Evolutionary conservation across 2,329 filamentous ascomycete genomes (phyloP).

Genomic region (Sclerotiophoma versabilis): DNA sequence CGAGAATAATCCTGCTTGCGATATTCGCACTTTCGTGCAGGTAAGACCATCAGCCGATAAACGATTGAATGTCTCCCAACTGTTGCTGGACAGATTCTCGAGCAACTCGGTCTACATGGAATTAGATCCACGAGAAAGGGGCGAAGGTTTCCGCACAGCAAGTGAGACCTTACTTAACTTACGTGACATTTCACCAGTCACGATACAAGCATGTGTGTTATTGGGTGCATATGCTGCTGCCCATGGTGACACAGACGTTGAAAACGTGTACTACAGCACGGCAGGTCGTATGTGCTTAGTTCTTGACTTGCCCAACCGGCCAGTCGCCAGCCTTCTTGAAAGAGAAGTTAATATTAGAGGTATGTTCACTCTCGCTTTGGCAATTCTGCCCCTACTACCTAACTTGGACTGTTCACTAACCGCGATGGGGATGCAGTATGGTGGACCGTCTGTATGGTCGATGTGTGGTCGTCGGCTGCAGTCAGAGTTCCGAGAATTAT

Average conservation of each 20-base stretch:
- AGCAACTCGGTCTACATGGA: slow-evolving; percentile 20
- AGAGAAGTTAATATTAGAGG: slow-evolving; percentile 34
- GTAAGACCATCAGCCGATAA: slow-evolving; percentile 1
- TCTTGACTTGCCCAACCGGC: slow-evolving; percentile 30
- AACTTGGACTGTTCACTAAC: background rate
- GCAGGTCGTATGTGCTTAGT: slow-evolving; percentile 32
- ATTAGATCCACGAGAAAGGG: slow-evolving; percentile 25
- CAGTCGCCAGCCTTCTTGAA: slow-evolving; percentile 28
- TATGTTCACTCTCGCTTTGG: background rate
- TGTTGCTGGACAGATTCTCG: slow-evolving; percentile 20
- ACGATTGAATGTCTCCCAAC: background rate
- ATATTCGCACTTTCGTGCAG: slow-evolving; percentile 31
- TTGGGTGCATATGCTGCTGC: slow-evolving; percentile 34
- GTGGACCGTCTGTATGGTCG: slow-evolving; percentile 37
- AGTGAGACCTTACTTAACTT: slow-evolving; percentile 29
- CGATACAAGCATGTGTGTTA: slow-evolving; percentile 29
- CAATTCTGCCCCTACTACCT: background rate
- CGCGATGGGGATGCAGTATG: slow-evolving; percentile 10
- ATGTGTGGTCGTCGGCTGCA: slow-evolving; percentile 35
- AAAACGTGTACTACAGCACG: slow-evolving; percentile 34
- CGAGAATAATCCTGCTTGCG: slow-evolving; percentile 27
- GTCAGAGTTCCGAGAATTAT: slow-evolving; percentile 32
- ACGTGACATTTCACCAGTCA: slow-evolving; percentile 25
- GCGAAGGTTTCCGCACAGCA: slow-evolving; percentile 24
- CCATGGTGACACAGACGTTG: slow-evolving; percentile 32